Percentiles rank a stretch among this genome's conserved stretches.
Evolutionary conservation across 2,329 filamentous ascomycete genomes (phyloP).

Genomic region (Alternaria sp.): DNA sequence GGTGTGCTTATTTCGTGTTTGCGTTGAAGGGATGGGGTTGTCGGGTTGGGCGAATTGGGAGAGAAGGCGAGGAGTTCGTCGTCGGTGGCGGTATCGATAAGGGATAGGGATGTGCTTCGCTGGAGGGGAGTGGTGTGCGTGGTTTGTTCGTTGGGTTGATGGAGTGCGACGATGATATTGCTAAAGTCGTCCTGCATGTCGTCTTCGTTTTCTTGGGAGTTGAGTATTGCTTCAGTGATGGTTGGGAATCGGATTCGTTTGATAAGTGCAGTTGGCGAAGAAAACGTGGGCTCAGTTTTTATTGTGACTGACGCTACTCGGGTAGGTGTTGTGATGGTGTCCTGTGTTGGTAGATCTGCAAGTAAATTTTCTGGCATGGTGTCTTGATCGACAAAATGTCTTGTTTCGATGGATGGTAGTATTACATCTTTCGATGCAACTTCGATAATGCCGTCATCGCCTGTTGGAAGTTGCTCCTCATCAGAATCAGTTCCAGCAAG

Average conservation of each 20-base stretch:
- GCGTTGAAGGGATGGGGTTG: conserved; percentile 23
- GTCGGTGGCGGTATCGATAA: conserved; percentile 1
- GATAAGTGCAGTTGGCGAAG: conserved; percentile 7
- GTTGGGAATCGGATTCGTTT: conserved; percentile 1
- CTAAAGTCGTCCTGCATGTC: fast-evolving
- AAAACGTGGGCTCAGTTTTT: conserved; percentile 12
- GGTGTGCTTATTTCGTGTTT: conserved; percentile 37
- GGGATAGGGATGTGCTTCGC: conserved; percentile 10
- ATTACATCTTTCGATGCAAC: conserved; percentile 28
- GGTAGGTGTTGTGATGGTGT: conserved; percentile 7
- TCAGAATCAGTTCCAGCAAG: conserved; percentile 28
- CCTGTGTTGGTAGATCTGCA: conserved; percentile 16
- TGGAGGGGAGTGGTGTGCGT: neutral
- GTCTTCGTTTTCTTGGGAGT: neutral
- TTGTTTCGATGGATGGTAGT: conserved; percentile 37
- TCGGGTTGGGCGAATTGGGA: neutral
- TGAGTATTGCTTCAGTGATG: neutral
- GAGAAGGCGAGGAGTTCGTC: conserved; percentile 8
- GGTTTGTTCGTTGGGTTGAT: neutral
- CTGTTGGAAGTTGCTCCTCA: conserved; percentile 12
- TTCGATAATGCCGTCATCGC: conserved; percentile 12
- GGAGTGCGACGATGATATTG: neutral
- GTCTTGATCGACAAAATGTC: conserved; percentile 26
- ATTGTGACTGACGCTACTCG: conserved; percentile 10
- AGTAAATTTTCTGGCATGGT: conserved; percentile 23